A percentile compares a stretch with the other conserved stretches of the same genome.
These are phyloP conservation scores for Albugo laibachii DNA, from an alignment of 352 stramenopile genomes.

Conservation along the genomic window DNA sequence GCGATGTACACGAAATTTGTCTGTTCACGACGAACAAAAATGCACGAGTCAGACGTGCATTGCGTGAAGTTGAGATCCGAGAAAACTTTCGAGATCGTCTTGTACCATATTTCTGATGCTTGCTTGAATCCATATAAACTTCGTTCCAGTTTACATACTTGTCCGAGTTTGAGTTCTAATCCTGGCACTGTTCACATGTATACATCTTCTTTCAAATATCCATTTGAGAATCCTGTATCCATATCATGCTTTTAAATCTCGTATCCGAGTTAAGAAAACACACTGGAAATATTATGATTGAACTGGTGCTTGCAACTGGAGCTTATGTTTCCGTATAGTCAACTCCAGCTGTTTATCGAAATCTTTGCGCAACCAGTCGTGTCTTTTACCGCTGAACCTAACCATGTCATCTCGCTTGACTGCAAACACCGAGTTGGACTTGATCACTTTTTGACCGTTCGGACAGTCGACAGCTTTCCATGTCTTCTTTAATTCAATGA, in stretches of 20 bases:
- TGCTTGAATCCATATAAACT: constrained; percentile 9
- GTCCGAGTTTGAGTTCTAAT: too few relatives aligned
- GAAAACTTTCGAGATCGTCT: constrained; percentile 8
- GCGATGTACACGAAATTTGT: constrained; percentile 6
- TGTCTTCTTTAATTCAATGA: constrained; percentile 5
- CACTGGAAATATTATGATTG: background rate
- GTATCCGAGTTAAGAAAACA: background rate
- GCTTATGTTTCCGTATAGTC: constrained; percentile 1
- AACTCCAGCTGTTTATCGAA: background rate
- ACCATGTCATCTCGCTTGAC: background rate
- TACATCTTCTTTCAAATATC: background rate
- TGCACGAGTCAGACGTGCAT: constrained; percentile 5
- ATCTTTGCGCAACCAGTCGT: background rate
- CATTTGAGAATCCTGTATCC: background rate
- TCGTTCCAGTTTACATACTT: background rate
- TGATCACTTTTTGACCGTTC: constrained; percentile 5
- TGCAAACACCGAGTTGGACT: constrained; percentile 7
- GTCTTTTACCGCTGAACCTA: background rate
- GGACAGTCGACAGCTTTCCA: constrained; percentile 4
- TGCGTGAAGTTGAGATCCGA: constrained; percentile 2
- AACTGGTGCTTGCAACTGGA: background rate
- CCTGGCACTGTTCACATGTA: background rate
- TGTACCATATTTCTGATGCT: constrained; percentile 9
- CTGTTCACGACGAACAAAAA: constrained; percentile 5
- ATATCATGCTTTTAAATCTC: background rate